Base-by-base conservation (phyloP, 2,329 filamentous ascomycete genomes). In the Tolypocladium nubicola region DNA sequence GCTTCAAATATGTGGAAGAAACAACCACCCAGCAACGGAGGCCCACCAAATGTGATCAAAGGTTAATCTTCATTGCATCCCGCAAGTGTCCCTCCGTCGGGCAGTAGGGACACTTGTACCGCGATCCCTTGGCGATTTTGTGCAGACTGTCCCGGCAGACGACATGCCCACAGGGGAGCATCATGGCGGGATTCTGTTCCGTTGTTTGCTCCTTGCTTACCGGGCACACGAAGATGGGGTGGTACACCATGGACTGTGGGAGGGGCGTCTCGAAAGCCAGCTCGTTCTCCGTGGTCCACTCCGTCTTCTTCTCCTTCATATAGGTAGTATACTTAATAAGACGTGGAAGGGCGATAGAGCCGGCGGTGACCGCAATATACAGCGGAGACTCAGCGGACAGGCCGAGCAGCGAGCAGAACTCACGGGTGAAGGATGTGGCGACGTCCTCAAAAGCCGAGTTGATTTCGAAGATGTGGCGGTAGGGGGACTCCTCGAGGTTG, bases 101-200 rank as follows among this genome's bases (percentile, higher is more conserved):
- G 68, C 94, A 99, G 69, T 99, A 99, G 0, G 94, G 94, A 67
- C 94, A 99, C 72, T 99, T 99, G 79, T 95, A 95, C 59, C 87
- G 78, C 47, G 77, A 81, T 0, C 87, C 87, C 73, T 95, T 96
- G 56, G 86, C 86, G 47, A 97, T 79, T 67, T 85, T 86, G 59
- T 88, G 83, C 54, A 99, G 75, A 39, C 87, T 91, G 67, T 97
- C 92, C 62, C 86, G 82, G 21, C 91, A 92, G 59, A 99, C 86
- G 55, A 97, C 93, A 74, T 99, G 94, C 7, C 94, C 93, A 68
- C 94, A 99, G 0, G 90, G 89, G 68, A 99, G 85, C 83, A 97
- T 94, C 88, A 97, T 95, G 2, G 94, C 91, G 13, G 94, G 94
- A 70, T 99, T 99, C 30, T 80, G 75, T 66, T 96, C 91, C 0